phyloP scores from a whole-genome alignment of 257 asterid genomes.

The Salvia miltiorrhiza region DNA sequence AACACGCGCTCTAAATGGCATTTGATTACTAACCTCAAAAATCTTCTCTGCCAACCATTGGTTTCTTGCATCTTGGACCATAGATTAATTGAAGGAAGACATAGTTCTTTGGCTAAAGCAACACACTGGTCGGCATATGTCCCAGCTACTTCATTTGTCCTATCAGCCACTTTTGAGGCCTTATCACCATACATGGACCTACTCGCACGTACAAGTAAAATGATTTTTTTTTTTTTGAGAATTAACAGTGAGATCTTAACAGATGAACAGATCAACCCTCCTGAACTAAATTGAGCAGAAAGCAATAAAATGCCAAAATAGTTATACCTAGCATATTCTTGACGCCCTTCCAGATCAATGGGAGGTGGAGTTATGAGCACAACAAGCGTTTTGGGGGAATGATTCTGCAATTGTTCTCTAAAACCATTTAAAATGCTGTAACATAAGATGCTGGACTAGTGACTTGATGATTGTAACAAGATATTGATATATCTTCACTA shows the following conservation, averaged over 20 bases:
- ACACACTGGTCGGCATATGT: slow-evolving; percentile 68
- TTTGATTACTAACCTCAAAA: slow-evolving; percentile 29
- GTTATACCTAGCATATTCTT: slow-evolving; percentile 63
- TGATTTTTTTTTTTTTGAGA: not conserved
- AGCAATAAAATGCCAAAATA: not conserved
- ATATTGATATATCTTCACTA: not conserved
- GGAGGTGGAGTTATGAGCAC: slow-evolving; percentile 93
- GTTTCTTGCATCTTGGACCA: slow-evolving; percentile 97
- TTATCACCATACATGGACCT: slow-evolving; percentile 71
- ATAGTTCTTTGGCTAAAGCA: slow-evolving; percentile 65
- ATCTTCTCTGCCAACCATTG: slow-evolving; percentile 65
- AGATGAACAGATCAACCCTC: not conserved
- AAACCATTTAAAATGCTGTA: slow-evolving; percentile 24
- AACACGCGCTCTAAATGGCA: not conserved
- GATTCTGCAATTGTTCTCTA: slow-evolving; percentile 37
- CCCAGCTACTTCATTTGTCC: slow-evolving; percentile 68
- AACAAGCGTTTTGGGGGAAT: slow-evolving; percentile 53
- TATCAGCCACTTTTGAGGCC: slow-evolving; percentile 66
- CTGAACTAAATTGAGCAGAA: no score
- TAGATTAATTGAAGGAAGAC: slow-evolving; percentile 66
- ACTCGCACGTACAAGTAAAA: slow-evolving; percentile 17
- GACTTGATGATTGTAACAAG: not conserved
- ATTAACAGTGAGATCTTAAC: not conserved
- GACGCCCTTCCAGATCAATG: slow-evolving; percentile 71
- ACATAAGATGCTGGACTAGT: not conserved